Percentiles rank a stretch among this genome's conserved stretches.
Conservation (phyloP, 331 rosid species). For the Acacia pycnantha region DNA sequence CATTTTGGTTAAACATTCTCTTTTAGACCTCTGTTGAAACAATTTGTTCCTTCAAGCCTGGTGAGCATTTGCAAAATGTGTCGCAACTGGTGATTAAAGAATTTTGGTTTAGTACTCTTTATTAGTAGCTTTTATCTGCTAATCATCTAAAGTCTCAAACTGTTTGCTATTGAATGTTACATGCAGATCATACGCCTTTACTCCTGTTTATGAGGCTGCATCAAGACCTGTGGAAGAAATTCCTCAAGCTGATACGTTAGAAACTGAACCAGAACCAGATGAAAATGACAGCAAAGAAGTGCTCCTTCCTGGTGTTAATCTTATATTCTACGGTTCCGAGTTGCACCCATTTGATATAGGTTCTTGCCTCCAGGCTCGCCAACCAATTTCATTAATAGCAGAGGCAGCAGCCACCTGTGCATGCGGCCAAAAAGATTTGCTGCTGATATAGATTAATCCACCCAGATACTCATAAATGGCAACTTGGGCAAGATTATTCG, state of each 20-base stretch:
- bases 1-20: neutral
- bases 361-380: conserved; percentile 96
- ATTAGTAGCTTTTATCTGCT: neutral
- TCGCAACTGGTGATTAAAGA: neutral
- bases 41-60: neutral
- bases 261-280: conserved; percentile 52
- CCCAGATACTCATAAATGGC: neutral
- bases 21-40: neutral
- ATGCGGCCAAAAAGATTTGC: conserved; percentile 45
- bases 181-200: conserved; percentile 64
- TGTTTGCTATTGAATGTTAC: conserved; percentile 26
- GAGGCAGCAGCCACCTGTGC: conserved; percentile 83
- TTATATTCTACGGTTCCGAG: conserved; percentile 81
- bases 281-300: conserved; percentile 78
- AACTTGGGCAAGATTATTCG: neutral
- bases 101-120: neutral
- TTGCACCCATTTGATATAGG: conserved; percentile 83
- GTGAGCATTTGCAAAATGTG: neutral
- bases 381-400: conserved; percentile 70
- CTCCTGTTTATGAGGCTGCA: conserved; percentile 60
- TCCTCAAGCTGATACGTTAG: conserved; percentile 36
- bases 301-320: conserved; percentile 86
- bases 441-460: conserved; percentile 18
- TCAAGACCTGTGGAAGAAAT: conserved; percentile 55
- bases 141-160: conserved; percentile 11